phyloP scores from a whole-genome alignment of 2,329 filamentous ascomycete genomes.

The Colletotrichum sp. region DNA sequence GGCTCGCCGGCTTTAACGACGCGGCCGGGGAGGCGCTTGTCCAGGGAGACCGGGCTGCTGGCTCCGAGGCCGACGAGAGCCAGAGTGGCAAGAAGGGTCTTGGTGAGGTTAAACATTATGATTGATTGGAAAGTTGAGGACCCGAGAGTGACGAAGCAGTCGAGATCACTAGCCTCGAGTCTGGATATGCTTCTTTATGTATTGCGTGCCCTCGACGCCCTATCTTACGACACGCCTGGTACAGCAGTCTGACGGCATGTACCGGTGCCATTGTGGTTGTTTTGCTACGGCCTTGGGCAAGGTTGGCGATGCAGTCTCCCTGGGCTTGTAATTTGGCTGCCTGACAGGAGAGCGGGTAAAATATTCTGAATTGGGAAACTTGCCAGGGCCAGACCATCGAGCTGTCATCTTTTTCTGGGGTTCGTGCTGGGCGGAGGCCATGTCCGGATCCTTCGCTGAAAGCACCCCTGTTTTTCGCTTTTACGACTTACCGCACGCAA shows the following conservation, averaged over 20 bases:
- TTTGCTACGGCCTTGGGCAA: background rate
- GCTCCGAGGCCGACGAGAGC: background rate
- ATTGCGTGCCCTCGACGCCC: background rate
- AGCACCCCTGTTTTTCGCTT: background rate
- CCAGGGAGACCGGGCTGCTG: background rate
- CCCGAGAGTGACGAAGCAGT: background rate
- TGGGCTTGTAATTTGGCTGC: background rate
- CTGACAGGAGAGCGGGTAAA: background rate
- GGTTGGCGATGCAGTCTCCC: background rate
- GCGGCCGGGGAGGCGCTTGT: background rate
- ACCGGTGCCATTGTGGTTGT: background rate
- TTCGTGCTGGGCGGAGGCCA: background rate
- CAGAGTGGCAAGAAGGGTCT: background rate
- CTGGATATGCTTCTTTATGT: background rate
- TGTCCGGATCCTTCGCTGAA: background rate
- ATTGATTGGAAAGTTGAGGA: background rate
- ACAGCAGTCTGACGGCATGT: background rate
- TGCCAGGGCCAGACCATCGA: background rate
- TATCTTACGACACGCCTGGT: background rate
- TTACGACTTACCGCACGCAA: background rate
- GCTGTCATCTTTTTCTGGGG: background rate
- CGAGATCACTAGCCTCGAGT: background rate
- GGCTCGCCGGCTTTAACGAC: slow-evolving; percentile 22
- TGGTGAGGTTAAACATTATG: background rate
- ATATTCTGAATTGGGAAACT: background rate